phyloP scores from a whole-genome alignment of 306 rosid genomes.

The Prunus persica region Prunus_persica_NCBIv2 NC_034009.1:10793501-10794000 shows the following conservation, averaged over 20 bases:
- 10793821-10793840: neutral
- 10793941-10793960: neutral
- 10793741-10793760: neutral
- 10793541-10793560: neutral
- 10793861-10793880: neutral
- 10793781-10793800: neutral
- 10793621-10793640: neutral
- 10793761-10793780: neutral
- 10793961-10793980: neutral
- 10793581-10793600: neutral
- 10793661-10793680: neutral
- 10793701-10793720: neutral
- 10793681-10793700: neutral
- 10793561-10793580: neutral
- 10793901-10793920: neutral
- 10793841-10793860: neutral
- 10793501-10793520: constrained; percentile 64
- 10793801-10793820: neutral
- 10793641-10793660: neutral
- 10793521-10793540: neutral
- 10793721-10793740: neutral
- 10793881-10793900: neutral
- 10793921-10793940: neutral
- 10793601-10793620: neutral
- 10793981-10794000: neutral